A percentile compares a stretch with the other conserved stretches of the same genome.
Evolutionary conservation across 2,329 filamentous ascomycete species (phyloP).

Genomic region (Aphanoascus verrucosus): DNA sequence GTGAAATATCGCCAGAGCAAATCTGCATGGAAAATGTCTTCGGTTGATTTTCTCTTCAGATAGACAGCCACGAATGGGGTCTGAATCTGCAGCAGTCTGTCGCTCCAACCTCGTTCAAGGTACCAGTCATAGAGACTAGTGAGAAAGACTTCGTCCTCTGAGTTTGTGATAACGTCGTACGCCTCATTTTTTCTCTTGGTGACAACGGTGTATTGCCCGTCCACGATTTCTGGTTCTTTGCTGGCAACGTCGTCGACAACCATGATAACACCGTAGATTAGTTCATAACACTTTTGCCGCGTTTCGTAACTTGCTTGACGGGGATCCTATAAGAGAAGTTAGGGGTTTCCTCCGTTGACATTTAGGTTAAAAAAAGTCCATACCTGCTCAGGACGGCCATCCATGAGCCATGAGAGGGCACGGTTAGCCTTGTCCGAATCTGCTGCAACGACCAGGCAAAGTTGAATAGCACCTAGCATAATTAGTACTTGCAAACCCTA

Average conservation of each 20-base stretch:
- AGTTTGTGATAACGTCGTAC: constrained; percentile 78
- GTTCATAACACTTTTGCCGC: constrained; percentile 68
- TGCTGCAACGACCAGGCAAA: constrained; percentile 71
- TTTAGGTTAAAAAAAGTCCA: constrained; percentile 13
- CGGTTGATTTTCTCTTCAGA: constrained; percentile 62
- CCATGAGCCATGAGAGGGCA: constrained; percentile 76
- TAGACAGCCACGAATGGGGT: constrained; percentile 81
- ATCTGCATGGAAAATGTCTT: constrained; percentile 69
- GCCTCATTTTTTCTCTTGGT: constrained; percentile 76
- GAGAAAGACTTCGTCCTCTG: constrained; percentile 87
- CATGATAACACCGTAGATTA: constrained; percentile 73
- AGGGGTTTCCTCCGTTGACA: background rate
- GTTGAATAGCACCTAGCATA: constrained; percentile 60
- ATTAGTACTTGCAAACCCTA: constrained; percentile 10
- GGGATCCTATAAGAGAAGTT: constrained; percentile 44
- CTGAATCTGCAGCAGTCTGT: constrained; percentile 72
- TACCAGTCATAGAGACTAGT: constrained; percentile 99
- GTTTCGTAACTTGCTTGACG: constrained; percentile 57
- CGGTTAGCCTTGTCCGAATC: constrained; percentile 80
- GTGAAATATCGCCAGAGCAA: constrained; percentile 88
- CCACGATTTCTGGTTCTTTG: constrained; percentile 59
- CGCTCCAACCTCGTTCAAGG: constrained; percentile 68
- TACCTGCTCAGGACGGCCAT: constrained; percentile 57
- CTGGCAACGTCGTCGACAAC: constrained; percentile 63
- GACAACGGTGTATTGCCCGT: constrained; percentile 65